A percentile compares a stretch with the other conserved stretches of the same genome.
phyloP scores from a whole-genome alignment of 2,329 filamentous ascomycete species.

The Fusarium newnesense region DNA sequence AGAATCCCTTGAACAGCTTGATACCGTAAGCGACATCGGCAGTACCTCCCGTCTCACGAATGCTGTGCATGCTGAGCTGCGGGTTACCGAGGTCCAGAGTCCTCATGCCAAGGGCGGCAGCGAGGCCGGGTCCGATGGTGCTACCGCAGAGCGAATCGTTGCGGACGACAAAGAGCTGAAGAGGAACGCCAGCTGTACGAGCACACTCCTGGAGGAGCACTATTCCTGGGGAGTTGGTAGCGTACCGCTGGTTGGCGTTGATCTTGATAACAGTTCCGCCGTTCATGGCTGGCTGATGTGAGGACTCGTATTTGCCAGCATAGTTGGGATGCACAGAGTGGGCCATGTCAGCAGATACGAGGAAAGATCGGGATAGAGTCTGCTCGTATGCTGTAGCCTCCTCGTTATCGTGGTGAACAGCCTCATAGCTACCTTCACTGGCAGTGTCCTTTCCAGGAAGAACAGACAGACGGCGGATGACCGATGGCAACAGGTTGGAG shows the following conservation, averaged over 20 bases:
- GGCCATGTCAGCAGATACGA: slow-evolving; percentile 97
- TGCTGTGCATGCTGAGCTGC: slow-evolving; percentile 96
- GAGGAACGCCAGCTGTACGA: slow-evolving; percentile 76
- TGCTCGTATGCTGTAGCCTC: slow-evolving; percentile 90
- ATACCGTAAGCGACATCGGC: slow-evolving; percentile 89
- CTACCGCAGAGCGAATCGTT: slow-evolving; percentile 96
- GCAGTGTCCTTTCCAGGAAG: slow-evolving; percentile 75
- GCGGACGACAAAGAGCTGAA: slow-evolving; percentile 95
- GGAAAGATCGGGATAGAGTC: slow-evolving; percentile 88
- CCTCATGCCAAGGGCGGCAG: slow-evolving; percentile 83
- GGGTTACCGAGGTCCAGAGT: slow-evolving; percentile 95
- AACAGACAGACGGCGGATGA: slow-evolving; percentile 86
- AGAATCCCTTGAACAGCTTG: slow-evolving; percentile 87
- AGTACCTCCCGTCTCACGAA: slow-evolving; percentile 89
- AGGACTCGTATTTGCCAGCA: slow-evolving; percentile 86
- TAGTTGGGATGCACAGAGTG: slow-evolving; percentile 98
- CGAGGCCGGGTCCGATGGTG: slow-evolving; percentile 97
- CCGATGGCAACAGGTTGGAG: slow-evolving; percentile 88
- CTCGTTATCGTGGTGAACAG: slow-evolving; percentile 68
- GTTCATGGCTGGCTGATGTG: slow-evolving; percentile 95
- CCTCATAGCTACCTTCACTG: slow-evolving; percentile 70
- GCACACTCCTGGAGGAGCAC: slow-evolving; percentile 92
- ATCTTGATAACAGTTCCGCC: slow-evolving; percentile 96
- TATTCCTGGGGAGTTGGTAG: slow-evolving; percentile 95
- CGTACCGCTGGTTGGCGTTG: slow-evolving; percentile 97